These are phyloP conservation scores for Xerocomellus dryophilus DNA, from an alignment of 768 basidiomycete genomes.

Conservation along the genomic window DNA sequence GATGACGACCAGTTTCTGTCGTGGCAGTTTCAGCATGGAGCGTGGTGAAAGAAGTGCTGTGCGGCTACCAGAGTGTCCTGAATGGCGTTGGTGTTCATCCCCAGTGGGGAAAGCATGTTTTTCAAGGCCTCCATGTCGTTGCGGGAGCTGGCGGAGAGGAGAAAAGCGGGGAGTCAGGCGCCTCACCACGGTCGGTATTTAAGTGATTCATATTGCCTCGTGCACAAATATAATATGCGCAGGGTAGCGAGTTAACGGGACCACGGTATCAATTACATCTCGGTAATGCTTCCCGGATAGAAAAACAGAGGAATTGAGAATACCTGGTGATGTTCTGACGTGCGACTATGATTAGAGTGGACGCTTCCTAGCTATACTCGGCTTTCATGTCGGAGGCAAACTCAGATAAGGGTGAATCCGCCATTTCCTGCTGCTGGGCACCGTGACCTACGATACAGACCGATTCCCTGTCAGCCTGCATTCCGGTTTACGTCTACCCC, in stretches of 20 bases:
- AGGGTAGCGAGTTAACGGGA: conserved; percentile 28
- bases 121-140: conserved; percentile 64
- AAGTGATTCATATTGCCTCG: conserved; percentile 35
- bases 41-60: neutral
- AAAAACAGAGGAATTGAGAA: conserved; percentile 20
- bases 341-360: conserved; percentile 16
- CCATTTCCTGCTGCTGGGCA: neutral
- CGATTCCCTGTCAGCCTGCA: neutral
- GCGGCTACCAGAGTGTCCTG: conserved; percentile 72
- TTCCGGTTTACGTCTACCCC: conserved; percentile 17
- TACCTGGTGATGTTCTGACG: conserved; percentile 15
- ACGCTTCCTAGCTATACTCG: conserved; percentile 19
- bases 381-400: conserved; percentile 10
- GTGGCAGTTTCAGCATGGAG: neutral
- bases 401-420: conserved; percentile 19
- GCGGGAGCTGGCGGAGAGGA: conserved; percentile 33
- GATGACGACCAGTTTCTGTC: conserved; percentile 84
- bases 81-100: conserved; percentile 62
- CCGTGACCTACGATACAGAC: neutral
- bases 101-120: conserved; percentile 67
- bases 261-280: conserved; percentile 32
- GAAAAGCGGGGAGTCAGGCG: conserved; percentile 29
- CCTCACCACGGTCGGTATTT: conserved; percentile 37
- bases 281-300: conserved; percentile 29
- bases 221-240: conserved; percentile 27